Conservation (phyloP, 495 filamentous ascomycete species). For the Neurospora sp. region DNA sequence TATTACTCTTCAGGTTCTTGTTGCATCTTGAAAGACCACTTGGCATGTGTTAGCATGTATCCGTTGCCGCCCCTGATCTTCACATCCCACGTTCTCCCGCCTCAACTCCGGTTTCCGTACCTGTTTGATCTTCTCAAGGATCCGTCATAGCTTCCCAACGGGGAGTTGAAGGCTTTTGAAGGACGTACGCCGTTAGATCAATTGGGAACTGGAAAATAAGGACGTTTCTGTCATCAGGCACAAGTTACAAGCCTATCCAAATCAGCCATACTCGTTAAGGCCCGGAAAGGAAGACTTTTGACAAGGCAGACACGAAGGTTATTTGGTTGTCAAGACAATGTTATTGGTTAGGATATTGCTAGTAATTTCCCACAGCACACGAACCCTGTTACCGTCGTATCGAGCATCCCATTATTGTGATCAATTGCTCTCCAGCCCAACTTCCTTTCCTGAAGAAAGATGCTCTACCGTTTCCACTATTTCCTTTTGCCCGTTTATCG, state of each 20-base stretch:
- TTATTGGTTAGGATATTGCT: neutral
- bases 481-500: neutral
- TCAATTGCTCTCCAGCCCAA: neutral
- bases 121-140: neutral
- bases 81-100: neutral
- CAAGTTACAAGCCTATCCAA: neutral
- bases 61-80: neutral
- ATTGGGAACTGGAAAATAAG: neutral
- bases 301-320: neutral
- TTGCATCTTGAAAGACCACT: neutral
- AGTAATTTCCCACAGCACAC: neutral
- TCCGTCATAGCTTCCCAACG: neutral
- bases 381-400: neutral
- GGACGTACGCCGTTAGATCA: neutral
- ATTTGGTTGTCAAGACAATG: neutral
- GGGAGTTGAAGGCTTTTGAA: neutral
- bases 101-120: neutral
- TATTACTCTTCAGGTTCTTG: too few relatives aligned
- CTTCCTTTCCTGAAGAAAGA: neutral
- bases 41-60: neutral
- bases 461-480: neutral
- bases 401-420: neutral
- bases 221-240: neutral
- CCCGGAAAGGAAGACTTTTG: neutral
- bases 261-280: neutral